A percentile compares a stretch with the other conserved stretches of the same genome.
phyloP scores from a whole-genome alignment of 75 land plant genomes.

The Pinus tabuliformis region DNA sequence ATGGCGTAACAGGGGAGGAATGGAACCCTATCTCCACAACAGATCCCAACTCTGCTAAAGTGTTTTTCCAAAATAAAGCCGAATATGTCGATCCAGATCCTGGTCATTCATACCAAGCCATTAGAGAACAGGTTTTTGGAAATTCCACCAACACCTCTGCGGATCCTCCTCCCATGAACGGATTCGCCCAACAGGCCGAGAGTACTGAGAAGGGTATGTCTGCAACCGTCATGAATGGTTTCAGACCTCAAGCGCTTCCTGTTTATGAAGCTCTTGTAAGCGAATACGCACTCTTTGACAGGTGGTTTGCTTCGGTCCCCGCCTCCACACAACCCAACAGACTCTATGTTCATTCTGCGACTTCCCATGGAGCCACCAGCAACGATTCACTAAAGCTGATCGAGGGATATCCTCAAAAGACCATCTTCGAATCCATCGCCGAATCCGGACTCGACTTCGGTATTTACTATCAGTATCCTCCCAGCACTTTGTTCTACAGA shows the following conservation, averaged over 20 bases:
- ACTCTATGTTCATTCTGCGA: constrained; percentile 83
- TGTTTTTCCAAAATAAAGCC: constrained; percentile 53
- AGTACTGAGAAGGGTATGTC: constrained; percentile 31
- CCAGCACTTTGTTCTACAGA: constrained; percentile 55
- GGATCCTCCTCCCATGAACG: constrained; percentile 58
- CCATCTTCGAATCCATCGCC: constrained; percentile 78
- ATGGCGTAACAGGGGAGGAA: constrained; percentile 81
- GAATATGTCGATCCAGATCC: constrained; percentile 86
- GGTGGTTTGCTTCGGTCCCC: constrained; percentile 90
- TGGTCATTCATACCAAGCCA: constrained; percentile 82
- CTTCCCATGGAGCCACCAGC: constrained; percentile 68
- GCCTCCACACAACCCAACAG: constrained; percentile 93
- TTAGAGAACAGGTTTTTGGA: constrained; percentile 75
- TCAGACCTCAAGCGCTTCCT: constrained; percentile 69
- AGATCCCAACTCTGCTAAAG: constrained; percentile 24
- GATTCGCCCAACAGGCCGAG: constrained; percentile 84
- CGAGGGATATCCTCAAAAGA: constrained; percentile 74
- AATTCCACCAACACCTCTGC: constrained; percentile 7
- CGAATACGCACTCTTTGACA: constrained; percentile 76
- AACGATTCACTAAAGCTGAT: constrained; percentile 43
- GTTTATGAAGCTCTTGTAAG: constrained; percentile 64
- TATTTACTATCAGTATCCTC: constrained; percentile 69
- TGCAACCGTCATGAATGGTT: constrained; percentile 74
- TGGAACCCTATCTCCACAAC: constrained; percentile 60
- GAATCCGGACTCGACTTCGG: constrained; percentile 75